A percentile compares a stretch with the other conserved stretches of the same genome.
These are phyloP conservation scores for Catharanthus roseus DNA, from an alignment of 257 asterid genomes.

Conservation along the genomic window DNA sequence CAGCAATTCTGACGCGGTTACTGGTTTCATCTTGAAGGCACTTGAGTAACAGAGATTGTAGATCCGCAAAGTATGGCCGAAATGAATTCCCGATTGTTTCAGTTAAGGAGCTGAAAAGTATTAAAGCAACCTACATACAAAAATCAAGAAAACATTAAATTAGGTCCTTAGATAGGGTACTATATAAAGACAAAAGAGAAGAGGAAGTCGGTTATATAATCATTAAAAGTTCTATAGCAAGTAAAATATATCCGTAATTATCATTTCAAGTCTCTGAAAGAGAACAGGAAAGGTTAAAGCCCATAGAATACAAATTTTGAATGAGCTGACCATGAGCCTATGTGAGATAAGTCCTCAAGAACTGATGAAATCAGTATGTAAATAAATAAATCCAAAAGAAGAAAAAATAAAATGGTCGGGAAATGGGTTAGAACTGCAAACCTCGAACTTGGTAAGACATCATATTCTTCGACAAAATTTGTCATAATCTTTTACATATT, in stretches of 20 bases:
- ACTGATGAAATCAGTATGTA: too few relatives aligned
- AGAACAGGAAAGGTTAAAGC: background rate
- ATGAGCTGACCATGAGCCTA: background rate
- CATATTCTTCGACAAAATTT: too few relatives aligned
- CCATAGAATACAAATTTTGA: background rate
- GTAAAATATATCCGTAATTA: background rate
- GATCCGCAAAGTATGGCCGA: conserved; percentile 74
- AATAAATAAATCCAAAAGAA: background rate
- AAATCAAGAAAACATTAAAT: conserved; percentile 22
- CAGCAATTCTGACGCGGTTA: conserved; percentile 91
- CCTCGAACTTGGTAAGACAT: too few relatives aligned
- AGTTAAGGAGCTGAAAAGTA: conserved; percentile 98
- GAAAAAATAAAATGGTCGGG: too few relatives aligned
- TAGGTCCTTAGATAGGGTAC: background rate
- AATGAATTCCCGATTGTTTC: conserved; percentile 94
- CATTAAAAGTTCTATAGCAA: background rate
- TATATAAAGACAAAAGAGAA: background rate
- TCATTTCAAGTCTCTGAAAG: background rate
- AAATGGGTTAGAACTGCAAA: too few relatives aligned
- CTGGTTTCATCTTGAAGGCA: conserved; percentile 97
- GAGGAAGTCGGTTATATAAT: conserved; percentile 2
- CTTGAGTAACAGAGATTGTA: conserved; percentile 82
- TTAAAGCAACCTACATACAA: conserved; percentile 77
- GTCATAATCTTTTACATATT: too few relatives aligned
- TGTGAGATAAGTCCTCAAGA: background rate